Evolutionary conservation across 805 yeast species (phyloP).

Genomic region (Myxozyma lipomycoides): DNA sequence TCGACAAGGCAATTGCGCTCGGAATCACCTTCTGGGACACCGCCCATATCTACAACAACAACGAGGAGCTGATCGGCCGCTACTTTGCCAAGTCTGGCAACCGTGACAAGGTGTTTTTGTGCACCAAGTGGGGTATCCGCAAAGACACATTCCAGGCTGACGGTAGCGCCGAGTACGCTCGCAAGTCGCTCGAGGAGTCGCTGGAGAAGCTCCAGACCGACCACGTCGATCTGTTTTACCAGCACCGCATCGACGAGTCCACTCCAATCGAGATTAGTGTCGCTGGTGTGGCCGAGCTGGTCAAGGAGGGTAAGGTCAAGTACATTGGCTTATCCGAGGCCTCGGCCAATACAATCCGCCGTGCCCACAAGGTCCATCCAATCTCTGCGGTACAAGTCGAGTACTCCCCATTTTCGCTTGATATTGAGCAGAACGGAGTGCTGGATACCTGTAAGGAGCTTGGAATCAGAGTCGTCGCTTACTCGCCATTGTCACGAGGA

Average conservation of each 20-base stretch:
- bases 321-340: slow-evolving; percentile 76
- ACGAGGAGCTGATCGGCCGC: slow-evolving; percentile 51
- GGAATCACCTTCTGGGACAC: slow-evolving; percentile 55
- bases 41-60: slow-evolving; percentile 65
- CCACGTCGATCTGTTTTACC: slow-evolving; percentile 56
- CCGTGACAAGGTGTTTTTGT: slow-evolving; percentile 50
- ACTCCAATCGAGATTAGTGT: slow-evolving; percentile 59
- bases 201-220: slow-evolving; percentile 16
- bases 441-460: slow-evolving; percentile 54
- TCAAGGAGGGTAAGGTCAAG: slow-evolving; percentile 61
- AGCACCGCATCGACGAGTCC: slow-evolving; percentile 62
- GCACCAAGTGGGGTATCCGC: slow-evolving; percentile 57
- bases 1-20: slow-evolving; percentile 48
- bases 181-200: slow-evolving; percentile 14
- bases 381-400: slow-evolving; percentile 74
- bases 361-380: slow-evolving; percentile 53
- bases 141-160: slow-evolving; percentile 34
- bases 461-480: slow-evolving; percentile 66
- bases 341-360: slow-evolving; percentile 54
- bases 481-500: slow-evolving; percentile 82
- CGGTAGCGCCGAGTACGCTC: slow-evolving; percentile 23
- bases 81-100: slow-evolving; percentile 49
- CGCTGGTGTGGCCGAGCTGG: slow-evolving; percentile 51
- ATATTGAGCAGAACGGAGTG: slow-evolving; percentile 59
- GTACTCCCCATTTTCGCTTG: slow-evolving; percentile 65